Evolutionary conservation across 1,284 basidiomycete species (phyloP), one percentile per base, ranked within the genome.

Genomic region (Sporisorium exsertum): DNA sequence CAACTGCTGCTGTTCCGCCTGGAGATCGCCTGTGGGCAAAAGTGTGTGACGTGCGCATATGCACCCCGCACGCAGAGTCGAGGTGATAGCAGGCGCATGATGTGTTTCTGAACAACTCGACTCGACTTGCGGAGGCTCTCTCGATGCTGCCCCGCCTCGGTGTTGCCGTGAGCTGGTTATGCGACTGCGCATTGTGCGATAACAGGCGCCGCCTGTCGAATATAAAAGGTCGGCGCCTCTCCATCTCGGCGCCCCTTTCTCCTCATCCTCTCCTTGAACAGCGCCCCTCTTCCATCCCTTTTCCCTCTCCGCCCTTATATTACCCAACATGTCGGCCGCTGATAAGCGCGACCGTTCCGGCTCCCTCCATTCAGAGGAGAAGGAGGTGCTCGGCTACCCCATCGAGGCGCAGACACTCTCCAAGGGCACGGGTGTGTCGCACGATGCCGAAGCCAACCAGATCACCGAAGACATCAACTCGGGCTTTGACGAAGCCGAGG

Each of bases 341-440:
- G 51, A 72, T 20, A 43, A 55, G 54, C 60, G 70, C 29, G 64
- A 67, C 52, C 63, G 67, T 60, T 76, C 69, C 20, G 69, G 61
- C 58, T 77, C 74, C 1, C 69, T 77, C 45, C 65, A 65, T 47
- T 77, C 74, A 27, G 74, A 66, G 29, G 74, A 77, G 60, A 68
- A 76, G 61, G 66, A 77, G 37, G 27, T 49, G 40, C 50, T 72
- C 20, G 74, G 67, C 51, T 71, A 71, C 60, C 50, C 66, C 53
- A 60, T 71, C 49, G 47, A 63, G 27, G 4, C 42, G 43, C 58
- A 59, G 24, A 62, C 54, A 5, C 69, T 77, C 40, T 66, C 69
- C 63, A 70, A 72, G 51, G 74, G 65, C 35, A 67, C 74, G 29
- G 27, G 18, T 18, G 42, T 45, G 22, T 60, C 64, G 15, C 64